Evolutionary conservation across 2,329 filamentous ascomycete species (phyloP), one percentile per base, ranked within the genome.

Genomic region (Xylaria sp.): DNA sequence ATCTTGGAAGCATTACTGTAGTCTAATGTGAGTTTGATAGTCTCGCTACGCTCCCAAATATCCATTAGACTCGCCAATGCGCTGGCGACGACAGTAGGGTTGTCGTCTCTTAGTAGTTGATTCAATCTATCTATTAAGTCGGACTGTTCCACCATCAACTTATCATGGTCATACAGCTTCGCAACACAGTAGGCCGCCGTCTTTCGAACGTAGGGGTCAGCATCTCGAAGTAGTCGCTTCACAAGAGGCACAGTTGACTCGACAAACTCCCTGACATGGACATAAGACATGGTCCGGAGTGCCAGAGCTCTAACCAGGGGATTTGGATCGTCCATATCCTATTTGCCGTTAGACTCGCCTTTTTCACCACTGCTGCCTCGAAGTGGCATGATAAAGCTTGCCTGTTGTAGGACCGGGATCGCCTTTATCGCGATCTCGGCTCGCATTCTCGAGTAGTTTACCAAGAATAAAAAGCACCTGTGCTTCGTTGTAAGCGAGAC

Each of bases 1-100:
- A 99, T 96, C 82, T 99, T 99, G 60, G 95, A 98, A 30, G 96
- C 96, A 81, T 97, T 99, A 70, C 90, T 89, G 78, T 99, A 98
- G 81, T 99, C 96, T 75, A 99, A 97, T 3, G 96, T 98, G 70
- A 99, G 89, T 79, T 97, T 97, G 80, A 99, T 99, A 66, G 92
- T 93, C 80, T 98, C 95, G 78, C 94, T 98, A 66, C 95, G 88
- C 79, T 98, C 96, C 96, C 96, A 99, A 58, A 99, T 98, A 80
- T 99, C 96, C 89, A 97, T 96, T 76, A 99, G 80, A 41, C 92
- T 87, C 30, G 96, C 95, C 70, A 99, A 82, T 7, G 97, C 94
- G 78, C 94, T 97, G 12, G 96, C 95, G 25, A 99, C 95, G 2
- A 99, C 96, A 0, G 96, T 99, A 0, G 96, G 95, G 76, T 99